Evolutionary conservation across 306 rosid species (phyloP).

Genomic region (Luffa acutangula): DNA sequence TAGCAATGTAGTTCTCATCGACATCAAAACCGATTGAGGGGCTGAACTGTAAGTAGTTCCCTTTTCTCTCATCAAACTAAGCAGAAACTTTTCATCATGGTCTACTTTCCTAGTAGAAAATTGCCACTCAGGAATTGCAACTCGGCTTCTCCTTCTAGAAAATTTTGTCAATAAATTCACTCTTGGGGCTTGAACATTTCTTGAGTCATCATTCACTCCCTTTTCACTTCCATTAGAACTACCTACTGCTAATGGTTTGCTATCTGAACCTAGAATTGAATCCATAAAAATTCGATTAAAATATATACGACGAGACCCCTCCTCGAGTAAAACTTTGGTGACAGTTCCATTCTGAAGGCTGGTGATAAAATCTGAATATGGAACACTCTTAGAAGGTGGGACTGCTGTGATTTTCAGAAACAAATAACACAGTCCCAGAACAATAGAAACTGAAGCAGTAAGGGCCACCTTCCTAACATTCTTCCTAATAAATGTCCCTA

Average conservation of each 20-base stretch:
- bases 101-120: slow-evolving; percentile 80
- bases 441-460: slow-evolving; percentile 43
- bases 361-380: slow-evolving; percentile 64
- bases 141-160: slow-evolving; percentile 19
- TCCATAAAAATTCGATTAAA: slow-evolving; percentile 29
- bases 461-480: slow-evolving; percentile 45
- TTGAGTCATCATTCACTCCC: slow-evolving; percentile 27
- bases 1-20: slow-evolving; percentile 69
- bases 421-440: slow-evolving; percentile 53
- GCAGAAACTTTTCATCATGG: slow-evolving; percentile 74
- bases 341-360: slow-evolving; percentile 61
- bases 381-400: slow-evolving; percentile 57
- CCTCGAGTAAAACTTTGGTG: slow-evolving; percentile 63
- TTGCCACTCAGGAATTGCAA: slow-evolving; percentile 57
- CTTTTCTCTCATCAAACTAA: slow-evolving; percentile 74
- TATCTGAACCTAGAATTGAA: slow-evolving; percentile 23
- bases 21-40: slow-evolving; percentile 67
- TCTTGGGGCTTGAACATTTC: slow-evolving; percentile 21
- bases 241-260: slow-evolving; percentile 22
- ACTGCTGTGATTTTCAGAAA: slow-evolving; percentile 57
- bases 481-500: slow-evolving; percentile 42
- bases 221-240: slow-evolving; percentile 21
- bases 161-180: slow-evolving; percentile 28
- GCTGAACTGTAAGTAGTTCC: slow-evolving; percentile 78
- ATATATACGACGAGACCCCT: slow-evolving; percentile 80